These are phyloP conservation scores for Mortierella claussenii DNA, from an alignment of 192 early-diverging fungal genomes.

Conservation along the genomic window DNA sequence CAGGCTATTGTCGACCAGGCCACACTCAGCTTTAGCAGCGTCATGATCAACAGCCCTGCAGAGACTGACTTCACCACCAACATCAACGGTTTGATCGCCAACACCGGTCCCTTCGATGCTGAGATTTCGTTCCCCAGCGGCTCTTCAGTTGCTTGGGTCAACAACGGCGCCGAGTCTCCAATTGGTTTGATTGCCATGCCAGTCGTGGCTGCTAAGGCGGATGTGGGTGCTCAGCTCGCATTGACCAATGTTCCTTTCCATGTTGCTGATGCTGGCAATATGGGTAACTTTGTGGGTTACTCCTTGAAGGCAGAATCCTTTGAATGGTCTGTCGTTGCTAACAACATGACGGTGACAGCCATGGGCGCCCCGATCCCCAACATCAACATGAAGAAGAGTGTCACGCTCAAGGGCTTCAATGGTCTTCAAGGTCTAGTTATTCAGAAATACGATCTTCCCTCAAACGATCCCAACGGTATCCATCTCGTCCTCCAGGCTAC, in stretches of 20 bases:
- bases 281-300: constrained; percentile 62
- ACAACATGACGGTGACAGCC: constrained; percentile 59
- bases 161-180: constrained; percentile 15
- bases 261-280: constrained; percentile 49
- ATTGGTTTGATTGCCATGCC: constrained; percentile 62
- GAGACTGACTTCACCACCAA: constrained; percentile 49
- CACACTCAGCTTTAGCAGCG: constrained; percentile 21
- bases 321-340: constrained; percentile 58
- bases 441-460: constrained; percentile 36
- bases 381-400: constrained; percentile 55
- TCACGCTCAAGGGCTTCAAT: constrained; percentile 49
- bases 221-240: constrained; percentile 60
- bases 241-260: constrained; percentile 54
- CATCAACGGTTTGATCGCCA: constrained; percentile 48
- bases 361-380: constrained; percentile 60
- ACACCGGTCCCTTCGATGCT: constrained; percentile 54
- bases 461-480: constrained; percentile 56
- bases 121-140: constrained; percentile 50
- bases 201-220: constrained; percentile 50
- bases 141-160: constrained; percentile 47
- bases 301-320: constrained; percentile 59
- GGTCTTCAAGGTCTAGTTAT: constrained; percentile 44
- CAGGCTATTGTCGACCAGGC: constrained; percentile 59
- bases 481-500: constrained; percentile 51
- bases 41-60: constrained; percentile 50